Conservation (phyloP, 2,329 filamentous ascomycete species). For the Penicillium sp. region DNA sequence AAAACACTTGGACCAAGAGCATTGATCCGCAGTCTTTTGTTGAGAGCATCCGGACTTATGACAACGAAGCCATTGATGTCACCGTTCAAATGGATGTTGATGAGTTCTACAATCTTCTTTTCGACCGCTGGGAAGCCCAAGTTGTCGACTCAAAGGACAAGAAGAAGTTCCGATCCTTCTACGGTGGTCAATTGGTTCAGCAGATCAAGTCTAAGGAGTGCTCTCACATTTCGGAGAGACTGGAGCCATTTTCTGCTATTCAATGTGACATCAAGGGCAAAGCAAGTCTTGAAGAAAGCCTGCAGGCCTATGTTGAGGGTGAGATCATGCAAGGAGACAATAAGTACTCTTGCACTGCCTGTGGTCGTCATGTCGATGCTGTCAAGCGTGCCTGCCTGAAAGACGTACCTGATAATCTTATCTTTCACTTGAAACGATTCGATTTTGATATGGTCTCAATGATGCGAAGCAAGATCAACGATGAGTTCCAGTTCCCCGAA, state of each 20-base stretch:
- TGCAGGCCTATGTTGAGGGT: slow-evolving; percentile 92
- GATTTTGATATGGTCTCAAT: slow-evolving; percentile 61
- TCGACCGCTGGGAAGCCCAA: slow-evolving; percentile 86
- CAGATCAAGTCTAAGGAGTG: slow-evolving; percentile 96
- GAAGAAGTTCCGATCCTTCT: slow-evolving; percentile 75
- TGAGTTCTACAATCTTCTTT: slow-evolving; percentile 92
- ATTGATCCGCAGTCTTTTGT: slow-evolving; percentile 74
- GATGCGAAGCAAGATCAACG: slow-evolving; percentile 89
- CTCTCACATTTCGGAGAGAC: slow-evolving; percentile 83
- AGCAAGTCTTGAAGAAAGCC: slow-evolving; percentile 74
- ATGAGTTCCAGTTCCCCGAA: slow-evolving; percentile 83
- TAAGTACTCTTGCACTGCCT: slow-evolving; percentile 95
- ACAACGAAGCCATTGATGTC: slow-evolving; percentile 79
- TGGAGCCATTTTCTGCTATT: slow-evolving; percentile 90
- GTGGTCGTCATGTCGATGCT: slow-evolving; percentile 84
- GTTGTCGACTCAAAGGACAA: slow-evolving; percentile 68
- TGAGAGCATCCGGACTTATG: slow-evolving; percentile 74
- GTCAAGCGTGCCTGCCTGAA: slow-evolving; percentile 91
- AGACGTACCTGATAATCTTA: slow-evolving; percentile 87
- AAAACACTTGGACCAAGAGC: slow-evolving; percentile 72
- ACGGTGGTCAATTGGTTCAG: slow-evolving; percentile 86
- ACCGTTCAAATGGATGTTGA: slow-evolving; percentile 96
- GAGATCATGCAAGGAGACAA: slow-evolving; percentile 97
- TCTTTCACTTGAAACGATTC: slow-evolving; percentile 79
- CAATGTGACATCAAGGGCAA: slow-evolving; percentile 97